Evolutionary conservation across 2,329 filamentous ascomycete species (phyloP), one percentile per base, ranked within the genome.

Genomic region (Chaetoscypha palmicola): DNA sequence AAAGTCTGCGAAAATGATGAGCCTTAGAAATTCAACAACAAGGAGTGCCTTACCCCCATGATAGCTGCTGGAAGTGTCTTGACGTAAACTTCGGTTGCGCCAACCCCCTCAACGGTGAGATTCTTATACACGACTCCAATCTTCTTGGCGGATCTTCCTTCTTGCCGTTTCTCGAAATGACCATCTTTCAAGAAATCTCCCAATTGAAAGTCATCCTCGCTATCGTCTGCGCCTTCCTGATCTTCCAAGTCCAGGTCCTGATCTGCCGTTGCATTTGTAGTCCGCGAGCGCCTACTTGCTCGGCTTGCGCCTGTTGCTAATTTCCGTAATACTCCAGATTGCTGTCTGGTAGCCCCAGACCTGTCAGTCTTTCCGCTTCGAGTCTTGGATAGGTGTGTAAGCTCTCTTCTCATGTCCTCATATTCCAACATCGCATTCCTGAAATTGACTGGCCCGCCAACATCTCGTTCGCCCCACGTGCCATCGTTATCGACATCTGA

Each of bases 71-170:
- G 85, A 0, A 91, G 65, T 0, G 84, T 88, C 48, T 77, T 77
- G 20, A 85, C 83, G 51, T 85, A 84, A 0, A 77, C 77, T 0
- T 82, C 71, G 1, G 77, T 80, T 10, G 76, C 77, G 32, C 79
- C 79, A 5, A 81, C 67, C 14, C 86, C 86, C 61, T 83, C 81
- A 21, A 91, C 86, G 0, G 79, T 87, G 38, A 91, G 68, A 54
- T 86, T 73, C 63, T 83, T 86, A 69, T 82, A 91, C 1, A 88
- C 68, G 1, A 91, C 82, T 2, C 86, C 86, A 9, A 91, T 77
- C 56, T 81, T 85, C 67, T 91, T 92, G 9, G 81, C 74, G 0
- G 85, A 83, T 26, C 72, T 69, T 4, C 79, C 81, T 22, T 79
- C 74, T 2, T 76, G 77, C 10, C 83, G 74, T 60, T 83, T 86